phyloP scores from a whole-genome alignment of 352 stramenopile genomes.

The Pythium aquatile region DNA sequence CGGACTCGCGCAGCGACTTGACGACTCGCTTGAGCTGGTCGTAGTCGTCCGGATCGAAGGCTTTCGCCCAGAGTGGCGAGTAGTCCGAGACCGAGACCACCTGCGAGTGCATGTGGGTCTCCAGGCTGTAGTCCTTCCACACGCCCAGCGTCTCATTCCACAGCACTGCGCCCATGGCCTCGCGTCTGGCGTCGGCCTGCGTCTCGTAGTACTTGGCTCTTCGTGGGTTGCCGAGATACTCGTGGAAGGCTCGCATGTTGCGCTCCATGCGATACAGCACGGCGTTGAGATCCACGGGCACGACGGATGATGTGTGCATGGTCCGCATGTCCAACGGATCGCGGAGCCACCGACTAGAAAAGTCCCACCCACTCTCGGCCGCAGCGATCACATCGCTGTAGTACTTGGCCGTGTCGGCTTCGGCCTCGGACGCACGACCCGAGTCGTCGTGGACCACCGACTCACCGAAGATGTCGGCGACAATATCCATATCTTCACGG shows the following conservation, averaged over 20 bases:
- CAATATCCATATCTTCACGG: conserved; percentile 71
- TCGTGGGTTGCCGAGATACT: conserved; percentile 39
- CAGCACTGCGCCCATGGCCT: conserved; percentile 68
- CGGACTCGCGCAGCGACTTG: conserved; percentile 47
- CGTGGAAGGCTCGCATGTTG: conserved; percentile 71
- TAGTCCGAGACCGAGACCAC: conserved; percentile 70
- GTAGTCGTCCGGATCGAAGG: conserved; percentile 47
- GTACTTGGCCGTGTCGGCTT: conserved; percentile 64
- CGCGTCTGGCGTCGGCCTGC: conserved; percentile 36
- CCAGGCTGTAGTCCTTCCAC: conserved; percentile 79
- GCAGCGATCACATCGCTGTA: conserved; percentile 85
- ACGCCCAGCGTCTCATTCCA: conserved; percentile 52
- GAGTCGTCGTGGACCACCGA: conserved; percentile 28
- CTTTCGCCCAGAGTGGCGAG: conserved; percentile 73
- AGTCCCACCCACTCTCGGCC: conserved; percentile 90
- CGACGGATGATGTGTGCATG: conserved; percentile 62
- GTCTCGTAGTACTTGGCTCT: conserved; percentile 45
- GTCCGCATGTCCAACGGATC: conserved; percentile 63
- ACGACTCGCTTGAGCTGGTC: conserved; percentile 49
- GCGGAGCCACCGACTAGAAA: conserved; percentile 83
- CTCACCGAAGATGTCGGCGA: conserved; percentile 59
- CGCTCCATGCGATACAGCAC: conserved; percentile 79
- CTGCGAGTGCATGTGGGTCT: conserved; percentile 40
- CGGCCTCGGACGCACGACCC: conserved; percentile 33
- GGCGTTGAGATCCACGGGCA: conserved; percentile 86